phyloP scores from a whole-genome alignment of 2,329 filamentous ascomycete species.

The Aspergillus fumigatiaffinis region DNA sequence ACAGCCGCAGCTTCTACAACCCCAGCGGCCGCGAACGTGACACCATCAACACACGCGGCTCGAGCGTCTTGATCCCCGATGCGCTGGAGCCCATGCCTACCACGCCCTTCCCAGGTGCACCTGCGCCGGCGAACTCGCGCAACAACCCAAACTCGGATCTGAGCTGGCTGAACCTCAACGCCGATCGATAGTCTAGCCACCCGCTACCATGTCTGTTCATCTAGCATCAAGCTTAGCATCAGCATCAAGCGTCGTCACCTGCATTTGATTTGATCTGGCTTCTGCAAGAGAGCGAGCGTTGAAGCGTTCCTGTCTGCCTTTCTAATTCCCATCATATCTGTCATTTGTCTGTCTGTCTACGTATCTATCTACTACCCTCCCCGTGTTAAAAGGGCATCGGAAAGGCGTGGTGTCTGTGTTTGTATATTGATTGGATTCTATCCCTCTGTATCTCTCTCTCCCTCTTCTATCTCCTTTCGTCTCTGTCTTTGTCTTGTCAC shows the following conservation, averaged over 20 bases:
- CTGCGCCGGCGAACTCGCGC: slow-evolving; percentile 5
- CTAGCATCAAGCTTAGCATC: neutral
- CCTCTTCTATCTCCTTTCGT: neutral
- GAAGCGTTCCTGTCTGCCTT: slow-evolving; percentile 5
- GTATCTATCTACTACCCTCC: neutral
- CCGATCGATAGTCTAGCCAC: slow-evolving; percentile 17
- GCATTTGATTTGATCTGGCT: slow-evolving; percentile 7
- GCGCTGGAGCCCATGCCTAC: slow-evolving; percentile 21
- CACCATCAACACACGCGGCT: slow-evolving; percentile 22
- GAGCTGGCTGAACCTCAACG: slow-evolving; percentile 42
- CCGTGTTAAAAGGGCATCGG: neutral
- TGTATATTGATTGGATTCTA: neutral
- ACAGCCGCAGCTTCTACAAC: slow-evolving; percentile 39
- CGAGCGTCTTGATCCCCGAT: slow-evolving; percentile 33
- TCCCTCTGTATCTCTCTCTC: neutral
- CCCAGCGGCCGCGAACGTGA: slow-evolving; percentile 17
- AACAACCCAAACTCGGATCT: slow-evolving; percentile 37
- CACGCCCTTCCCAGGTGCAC: neutral
- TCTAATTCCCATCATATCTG: neutral
- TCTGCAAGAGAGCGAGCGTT: slow-evolving; percentile 8
- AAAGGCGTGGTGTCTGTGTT: neutral
- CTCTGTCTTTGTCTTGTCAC: neutral
- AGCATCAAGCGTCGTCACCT: neutral
- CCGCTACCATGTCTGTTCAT: neutral
- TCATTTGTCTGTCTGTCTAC: neutral